phyloP scores from a whole-genome alignment of 192 early-diverging fungal species.

The Coemansia sp. region DNA sequence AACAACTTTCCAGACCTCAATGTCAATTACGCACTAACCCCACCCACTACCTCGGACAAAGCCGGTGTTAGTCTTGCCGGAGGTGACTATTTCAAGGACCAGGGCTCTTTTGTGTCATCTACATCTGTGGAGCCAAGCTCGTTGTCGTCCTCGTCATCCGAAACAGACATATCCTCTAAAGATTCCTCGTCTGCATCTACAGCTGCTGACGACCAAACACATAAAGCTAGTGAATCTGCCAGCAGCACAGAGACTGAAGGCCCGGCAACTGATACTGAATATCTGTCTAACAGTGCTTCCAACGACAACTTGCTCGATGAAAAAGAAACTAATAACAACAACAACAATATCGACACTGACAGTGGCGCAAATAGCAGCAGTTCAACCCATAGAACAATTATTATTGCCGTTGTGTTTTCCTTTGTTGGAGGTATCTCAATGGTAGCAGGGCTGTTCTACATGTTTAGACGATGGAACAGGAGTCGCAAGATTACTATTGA shows the following conservation, averaged over 20 bases:
- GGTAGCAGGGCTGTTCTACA: background rate
- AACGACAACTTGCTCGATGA: background rate
- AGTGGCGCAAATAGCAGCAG: too few species aligned
- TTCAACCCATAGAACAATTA: background rate
- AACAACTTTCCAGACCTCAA: background rate
- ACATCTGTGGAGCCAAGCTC: too few species aligned
- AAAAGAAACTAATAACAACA: background rate
- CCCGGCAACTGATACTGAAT: background rate
- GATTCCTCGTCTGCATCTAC: background rate
- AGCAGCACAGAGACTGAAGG: too few species aligned
- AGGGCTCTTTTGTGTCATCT: background rate
- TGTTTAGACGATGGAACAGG: slow-evolving; percentile 1
- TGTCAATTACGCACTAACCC: background rate
- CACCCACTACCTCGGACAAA: background rate
- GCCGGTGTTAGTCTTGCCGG: background rate
- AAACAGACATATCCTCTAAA: background rate
- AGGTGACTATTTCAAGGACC: slow-evolving; percentile 1
- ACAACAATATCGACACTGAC: background rate
- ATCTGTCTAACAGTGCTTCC: background rate
- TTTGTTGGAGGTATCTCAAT: background rate
- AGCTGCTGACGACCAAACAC: background rate
- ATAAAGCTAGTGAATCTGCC: too few species aligned
- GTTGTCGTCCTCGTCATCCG: background rate
- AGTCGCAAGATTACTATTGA: background rate
- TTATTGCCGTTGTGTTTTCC: background rate